These are phyloP conservation scores for Alliaria petiolata DNA, from an alignment of 345 rosid species.

Conservation along the genomic window DNA sequence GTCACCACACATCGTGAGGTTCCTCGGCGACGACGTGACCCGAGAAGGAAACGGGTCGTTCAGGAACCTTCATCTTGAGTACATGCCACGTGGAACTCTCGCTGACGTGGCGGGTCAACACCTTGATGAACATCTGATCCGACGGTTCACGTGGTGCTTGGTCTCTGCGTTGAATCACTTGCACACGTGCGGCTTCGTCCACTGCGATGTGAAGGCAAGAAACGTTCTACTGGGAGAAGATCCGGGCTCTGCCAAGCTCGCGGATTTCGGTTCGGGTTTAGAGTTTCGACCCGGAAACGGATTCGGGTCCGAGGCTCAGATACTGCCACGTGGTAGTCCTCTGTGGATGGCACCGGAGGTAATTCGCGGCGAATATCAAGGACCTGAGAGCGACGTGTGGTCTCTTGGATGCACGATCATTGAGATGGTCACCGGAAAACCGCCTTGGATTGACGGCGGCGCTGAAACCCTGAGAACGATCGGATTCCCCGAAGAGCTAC, in stretches of 20 bases:
- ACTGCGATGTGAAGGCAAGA: constrained; percentile 16
- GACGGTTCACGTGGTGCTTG: constrained; percentile 14
- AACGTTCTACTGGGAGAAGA: constrained; percentile 7
- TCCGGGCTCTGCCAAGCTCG: constrained; percentile 7
- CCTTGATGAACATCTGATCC: background rate
- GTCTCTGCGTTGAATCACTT: constrained; percentile 18
- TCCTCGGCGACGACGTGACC: constrained; percentile 16
- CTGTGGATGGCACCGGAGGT: constrained; percentile 25
- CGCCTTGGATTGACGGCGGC: constrained; percentile 6
- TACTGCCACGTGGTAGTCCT: constrained; percentile 17
- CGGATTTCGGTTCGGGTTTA: constrained; percentile 18
- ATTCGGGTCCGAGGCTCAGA: background rate
- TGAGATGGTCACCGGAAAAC: constrained; percentile 15
- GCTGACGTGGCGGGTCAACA: background rate
- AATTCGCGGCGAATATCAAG: constrained; percentile 12
- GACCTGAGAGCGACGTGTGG: constrained; percentile 24
- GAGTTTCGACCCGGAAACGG: background rate
- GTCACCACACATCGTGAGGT: constrained; percentile 7
- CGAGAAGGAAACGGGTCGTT: constrained; percentile 4
- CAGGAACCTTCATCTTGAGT: constrained; percentile 10
- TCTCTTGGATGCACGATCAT: constrained; percentile 21
- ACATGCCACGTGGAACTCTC: constrained; percentile 13
- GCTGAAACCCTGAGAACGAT: background rate
- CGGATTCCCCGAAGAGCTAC: constrained; percentile 6
- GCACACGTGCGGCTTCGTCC: constrained; percentile 5